Conservation (phyloP, 176 grass and related monocot genomes). For the Carex scoparia region DNA sequence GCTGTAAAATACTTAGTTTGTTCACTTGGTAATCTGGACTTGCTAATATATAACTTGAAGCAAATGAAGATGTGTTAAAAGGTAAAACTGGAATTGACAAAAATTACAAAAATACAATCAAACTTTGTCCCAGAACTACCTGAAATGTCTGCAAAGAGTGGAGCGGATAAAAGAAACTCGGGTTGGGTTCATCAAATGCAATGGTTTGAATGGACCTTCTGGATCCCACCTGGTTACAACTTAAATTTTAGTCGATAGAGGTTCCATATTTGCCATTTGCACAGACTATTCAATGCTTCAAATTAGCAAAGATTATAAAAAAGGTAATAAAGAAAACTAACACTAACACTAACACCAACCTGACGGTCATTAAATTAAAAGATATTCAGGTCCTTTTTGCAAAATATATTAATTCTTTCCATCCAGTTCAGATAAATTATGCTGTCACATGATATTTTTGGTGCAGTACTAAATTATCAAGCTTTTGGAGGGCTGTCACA, state of each 20-base stretch:
- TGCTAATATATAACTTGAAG: conserved; percentile 4
- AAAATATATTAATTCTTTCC: background rate
- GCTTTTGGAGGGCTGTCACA: background rate
- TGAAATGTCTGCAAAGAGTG: conserved; percentile 76
- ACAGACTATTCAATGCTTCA: background rate
- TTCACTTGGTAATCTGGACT: background rate
- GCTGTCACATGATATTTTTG: background rate
- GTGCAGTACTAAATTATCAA: background rate
- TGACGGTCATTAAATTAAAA: background rate
- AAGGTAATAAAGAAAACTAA: background rate
- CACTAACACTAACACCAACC: background rate
- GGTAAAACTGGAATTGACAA: background rate
- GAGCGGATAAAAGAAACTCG: conserved; percentile 78
- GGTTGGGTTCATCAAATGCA: conserved; percentile 89
- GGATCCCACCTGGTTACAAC: conserved; percentile 73
- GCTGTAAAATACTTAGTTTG: background rate
- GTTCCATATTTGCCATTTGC: background rate
- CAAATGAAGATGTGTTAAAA: background rate
- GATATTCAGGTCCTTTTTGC: background rate
- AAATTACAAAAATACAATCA: background rate
- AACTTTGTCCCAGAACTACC: conserved; percentile 31
- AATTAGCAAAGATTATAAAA: conserved; percentile 5
- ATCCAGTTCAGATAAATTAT: background rate
- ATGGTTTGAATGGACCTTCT: conserved; percentile 85
- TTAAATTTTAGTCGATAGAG: background rate